Percentiles rank a stretch among this genome's conserved stretches.
Conservation (phyloP, 2,329 filamentous ascomycete species). For the Arachnomyces sp. region DNA sequence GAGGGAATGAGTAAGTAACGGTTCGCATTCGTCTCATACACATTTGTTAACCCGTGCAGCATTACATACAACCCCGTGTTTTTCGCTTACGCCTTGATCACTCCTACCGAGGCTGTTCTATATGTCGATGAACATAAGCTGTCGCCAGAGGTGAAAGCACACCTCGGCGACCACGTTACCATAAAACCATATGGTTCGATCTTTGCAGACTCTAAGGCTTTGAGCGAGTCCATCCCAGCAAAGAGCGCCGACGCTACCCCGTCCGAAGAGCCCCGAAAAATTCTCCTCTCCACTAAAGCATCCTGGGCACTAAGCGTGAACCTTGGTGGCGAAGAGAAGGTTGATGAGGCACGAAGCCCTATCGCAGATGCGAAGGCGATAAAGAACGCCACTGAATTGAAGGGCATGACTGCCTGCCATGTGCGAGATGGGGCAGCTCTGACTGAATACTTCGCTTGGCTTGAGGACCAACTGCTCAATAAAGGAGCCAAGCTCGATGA, state of each 20-base stretch:
- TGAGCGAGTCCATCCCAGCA: constrained; percentile 40
- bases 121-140: constrained; percentile 80
- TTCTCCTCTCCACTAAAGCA: constrained; percentile 75
- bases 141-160: constrained; percentile 55
- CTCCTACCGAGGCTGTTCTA: constrained; percentile 63
- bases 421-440: constrained; percentile 86
- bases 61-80: constrained; percentile 98
- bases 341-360: constrained; percentile 80
- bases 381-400: constrained; percentile 82
- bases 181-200: constrained; percentile 77
- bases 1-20: constrained; percentile 64
- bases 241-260: constrained; percentile 26
- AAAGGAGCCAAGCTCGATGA: constrained; percentile 73
- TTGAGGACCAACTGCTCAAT: constrained; percentile 75
- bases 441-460: constrained; percentile 90
- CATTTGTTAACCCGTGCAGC: constrained; percentile 26
- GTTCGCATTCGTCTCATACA: constrained; percentile 4
- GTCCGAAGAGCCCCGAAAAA: constrained; percentile 49
- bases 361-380: constrained; percentile 86
- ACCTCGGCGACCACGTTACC: constrained; percentile 61
- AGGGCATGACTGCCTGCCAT: constrained; percentile 90
- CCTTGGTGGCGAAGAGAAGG: constrained; percentile 73
- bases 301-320: constrained; percentile 89
- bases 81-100: constrained; percentile 90
- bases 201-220: constrained; percentile 63